Evolutionary conservation across 352 stramenopile species (phyloP), one percentile per base, ranked within the genome.

Genomic region (Phytophthora idaei): DNA sequence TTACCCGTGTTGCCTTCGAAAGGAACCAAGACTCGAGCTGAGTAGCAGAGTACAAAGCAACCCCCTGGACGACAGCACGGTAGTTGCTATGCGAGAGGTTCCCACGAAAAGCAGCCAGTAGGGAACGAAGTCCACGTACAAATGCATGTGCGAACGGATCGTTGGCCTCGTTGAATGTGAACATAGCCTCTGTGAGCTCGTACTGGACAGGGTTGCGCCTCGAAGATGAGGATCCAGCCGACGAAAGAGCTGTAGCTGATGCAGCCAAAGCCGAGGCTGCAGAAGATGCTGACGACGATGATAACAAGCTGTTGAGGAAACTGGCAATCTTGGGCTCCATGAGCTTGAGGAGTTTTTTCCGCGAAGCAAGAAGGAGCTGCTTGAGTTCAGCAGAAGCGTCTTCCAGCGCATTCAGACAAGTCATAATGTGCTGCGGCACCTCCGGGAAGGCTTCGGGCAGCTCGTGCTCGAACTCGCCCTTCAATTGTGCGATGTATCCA

Each of bases 101-200:
- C 7, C 51, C 57, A 47, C 71, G 76, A 64, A 92, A 94, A 12
- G 70, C 67, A 2, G 45, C 60, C 11, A 96, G 59, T 25, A 93
- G 54, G 15, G 74, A 80, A 11, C 81, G 78, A 60, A 95, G 71
- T 5, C 76, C 67, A 37, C 73, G 74, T 11, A 94, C 84, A 67
- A 95, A 92, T 34, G 79, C 72, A 61, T 90, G 77, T 12, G 85
- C 89, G 56, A 94, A 96, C 49, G 89, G 89, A 39, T 96, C 89
- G 66, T 96, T 96, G 36, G 85, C 89, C 60, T 96, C 89, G 61
- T 96, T 95, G 37, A 89, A 80, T 39, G 87, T 94, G 69, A 91
- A 96, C 81, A 89, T 84, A n/a, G 86, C 73, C 55, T 96, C 89
- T 4, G 76, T 93, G 15, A 96, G 80, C 62, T 95, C 87, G 64